Conservation (phyloP, 2,329 filamentous ascomycete genomes). For the Claviceps sp. region DNA sequence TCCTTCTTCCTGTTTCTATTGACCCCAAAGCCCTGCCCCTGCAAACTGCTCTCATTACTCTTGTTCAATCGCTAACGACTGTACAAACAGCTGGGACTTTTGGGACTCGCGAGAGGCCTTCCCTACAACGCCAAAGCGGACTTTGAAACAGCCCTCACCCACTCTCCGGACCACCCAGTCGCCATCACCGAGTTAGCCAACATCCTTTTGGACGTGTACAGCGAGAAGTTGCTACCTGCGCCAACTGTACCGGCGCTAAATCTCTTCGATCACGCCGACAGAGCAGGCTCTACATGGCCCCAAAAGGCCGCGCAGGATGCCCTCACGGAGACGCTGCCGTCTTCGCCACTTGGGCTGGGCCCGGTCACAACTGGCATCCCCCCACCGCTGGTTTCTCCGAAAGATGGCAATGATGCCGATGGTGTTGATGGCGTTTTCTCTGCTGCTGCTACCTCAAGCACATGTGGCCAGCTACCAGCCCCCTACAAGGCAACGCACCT, state of each 20-base stretch:
- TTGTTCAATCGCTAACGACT: not conserved
- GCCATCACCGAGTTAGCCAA: slow-evolving; percentile 75
- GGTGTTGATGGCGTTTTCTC: not conserved
- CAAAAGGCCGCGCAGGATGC: slow-evolving; percentile 2
- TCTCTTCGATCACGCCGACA: not conserved
- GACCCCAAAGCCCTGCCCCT: too few relatives aligned
- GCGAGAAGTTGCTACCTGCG: slow-evolving; percentile 48
- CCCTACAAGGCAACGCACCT: slow-evolving; percentile 48
- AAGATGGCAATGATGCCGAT: slow-evolving; percentile 9
- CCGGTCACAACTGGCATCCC: slow-evolving; percentile 12
- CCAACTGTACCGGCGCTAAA: slow-evolving; percentile 35
- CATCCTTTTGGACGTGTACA: slow-evolving; percentile 77
- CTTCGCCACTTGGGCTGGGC: slow-evolving; percentile 34
- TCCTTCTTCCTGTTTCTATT: not conserved
- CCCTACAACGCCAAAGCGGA: slow-evolving; percentile 59
- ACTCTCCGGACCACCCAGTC: slow-evolving; percentile 64
- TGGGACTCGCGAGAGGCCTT: slow-evolving; percentile 47
- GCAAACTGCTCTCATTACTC: not conserved
- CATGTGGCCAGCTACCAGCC: slow-evolving; percentile 30
- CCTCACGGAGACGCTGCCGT: slow-evolving; percentile 20
- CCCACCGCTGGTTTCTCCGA: slow-evolving; percentile 4
- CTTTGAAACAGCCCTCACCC: slow-evolving; percentile 72
- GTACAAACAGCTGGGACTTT: slow-evolving; percentile 44
- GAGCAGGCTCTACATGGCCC: not conserved
- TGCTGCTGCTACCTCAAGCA: slow-evolving; percentile 5